These are phyloP conservation scores for Saccharomycopsis fermentans DNA, from an alignment of 805 yeast genomes.

Conservation along the genomic window DNA sequence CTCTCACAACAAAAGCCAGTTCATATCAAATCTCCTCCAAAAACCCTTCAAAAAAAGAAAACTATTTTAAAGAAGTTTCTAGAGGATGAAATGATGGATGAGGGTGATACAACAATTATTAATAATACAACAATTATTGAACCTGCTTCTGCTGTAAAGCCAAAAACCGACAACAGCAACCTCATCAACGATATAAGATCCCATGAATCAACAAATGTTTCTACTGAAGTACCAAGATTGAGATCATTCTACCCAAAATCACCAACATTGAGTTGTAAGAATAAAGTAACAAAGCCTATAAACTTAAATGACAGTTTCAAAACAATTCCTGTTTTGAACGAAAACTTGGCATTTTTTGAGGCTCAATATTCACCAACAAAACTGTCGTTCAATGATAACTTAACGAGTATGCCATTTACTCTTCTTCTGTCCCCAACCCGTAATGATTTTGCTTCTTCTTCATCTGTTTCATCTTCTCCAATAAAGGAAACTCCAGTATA, in stretches of 20 bases:
- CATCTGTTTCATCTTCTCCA: neutral
- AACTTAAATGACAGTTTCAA: constrained; percentile 8
- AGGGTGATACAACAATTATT: constrained; percentile 19
- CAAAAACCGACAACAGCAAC: constrained; percentile 11
- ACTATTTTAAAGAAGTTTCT: neutral
- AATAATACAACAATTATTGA: constrained; percentile 17
- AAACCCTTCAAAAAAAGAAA: neutral
- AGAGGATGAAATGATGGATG: constrained; percentile 13
- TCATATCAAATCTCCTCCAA: neutral
- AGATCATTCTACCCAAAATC: constrained; percentile 14
- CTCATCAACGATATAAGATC: constrained; percentile 12
- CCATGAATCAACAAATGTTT: constrained; percentile 3
- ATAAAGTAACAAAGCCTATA: constrained; percentile 11
- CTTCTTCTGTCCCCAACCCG: constrained; percentile 4
- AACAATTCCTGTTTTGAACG: constrained; percentile 16
- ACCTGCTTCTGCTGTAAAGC: neutral
- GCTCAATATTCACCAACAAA: constrained; percentile 1
- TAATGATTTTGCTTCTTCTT: neutral
- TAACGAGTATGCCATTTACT: neutral
- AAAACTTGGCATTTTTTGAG: constrained; percentile 15
- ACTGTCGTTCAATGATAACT: neutral
- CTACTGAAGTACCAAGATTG: constrained; percentile 16
- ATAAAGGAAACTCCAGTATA: neutral
- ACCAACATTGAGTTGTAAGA: constrained; percentile 16
- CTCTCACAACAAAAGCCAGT: neutral